Conservation (phyloP, 345 rosid genomes). For the Melaleuca quinquenervia region DNA sequence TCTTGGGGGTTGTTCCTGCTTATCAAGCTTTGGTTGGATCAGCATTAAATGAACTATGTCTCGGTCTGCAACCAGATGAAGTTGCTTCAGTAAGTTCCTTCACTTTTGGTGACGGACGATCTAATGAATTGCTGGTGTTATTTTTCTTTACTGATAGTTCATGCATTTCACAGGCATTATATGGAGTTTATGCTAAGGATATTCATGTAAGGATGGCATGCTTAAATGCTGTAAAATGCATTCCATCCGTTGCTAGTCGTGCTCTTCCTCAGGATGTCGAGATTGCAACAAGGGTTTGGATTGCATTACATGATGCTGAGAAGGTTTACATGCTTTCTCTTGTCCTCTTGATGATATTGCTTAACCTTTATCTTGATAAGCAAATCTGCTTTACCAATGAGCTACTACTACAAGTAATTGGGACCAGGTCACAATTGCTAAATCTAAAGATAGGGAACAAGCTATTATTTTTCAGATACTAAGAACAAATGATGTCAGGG, state of each 20-base stretch:
- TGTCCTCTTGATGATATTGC: neutral
- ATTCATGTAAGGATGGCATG: slow-evolving; percentile 97
- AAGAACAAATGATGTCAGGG: neutral
- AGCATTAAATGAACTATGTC: slow-evolving; percentile 89
- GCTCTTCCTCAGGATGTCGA: slow-evolving; percentile 68
- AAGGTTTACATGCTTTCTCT: slow-evolving; percentile 40
- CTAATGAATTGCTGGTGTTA: neutral
- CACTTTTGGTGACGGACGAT: neutral
- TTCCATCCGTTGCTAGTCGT: slow-evolving; percentile 71
- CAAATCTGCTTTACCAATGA: neutral
- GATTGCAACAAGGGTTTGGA: slow-evolving; percentile 87
- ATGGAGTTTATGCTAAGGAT: slow-evolving; percentile 89
- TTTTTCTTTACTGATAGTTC: neutral
- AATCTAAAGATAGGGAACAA: neutral
- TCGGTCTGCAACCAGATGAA: slow-evolving; percentile 80
- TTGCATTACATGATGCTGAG: slow-evolving; percentile 89
- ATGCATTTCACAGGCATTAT: slow-evolving; percentile 50
- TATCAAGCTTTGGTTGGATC: slow-evolving; percentile 77
- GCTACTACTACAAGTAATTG: neutral
- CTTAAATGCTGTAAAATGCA: slow-evolving; percentile 87
- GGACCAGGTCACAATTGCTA: neutral
- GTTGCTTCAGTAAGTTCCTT: slow-evolving; percentile 57
- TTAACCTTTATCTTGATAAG: neutral
- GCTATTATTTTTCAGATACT: neutral
- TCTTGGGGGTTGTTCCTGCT: slow-evolving; percentile 75